A percentile compares a stretch with the other conserved stretches of the same genome.
Evolutionary conservation across 2,329 filamentous ascomycete genomes (phyloP).

Genomic region (Aureobasidium sp.): DNA sequence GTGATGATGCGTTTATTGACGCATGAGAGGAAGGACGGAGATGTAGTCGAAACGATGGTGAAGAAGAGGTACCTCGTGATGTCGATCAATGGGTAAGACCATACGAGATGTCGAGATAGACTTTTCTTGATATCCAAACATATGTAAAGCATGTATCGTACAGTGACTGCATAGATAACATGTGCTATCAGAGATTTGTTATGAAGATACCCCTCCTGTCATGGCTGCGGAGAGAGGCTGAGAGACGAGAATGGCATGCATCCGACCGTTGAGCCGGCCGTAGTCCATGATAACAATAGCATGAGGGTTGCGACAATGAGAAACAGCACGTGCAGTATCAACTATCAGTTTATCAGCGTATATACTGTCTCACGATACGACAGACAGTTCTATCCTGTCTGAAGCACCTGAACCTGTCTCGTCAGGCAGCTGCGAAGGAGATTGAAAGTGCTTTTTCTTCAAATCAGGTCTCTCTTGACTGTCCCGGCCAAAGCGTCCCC

Average conservation of each 20-base stretch:
- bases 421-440: slow-evolving; percentile 4
- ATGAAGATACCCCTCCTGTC: background rate
- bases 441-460: background rate
- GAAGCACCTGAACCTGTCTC: background rate
- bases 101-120: background rate
- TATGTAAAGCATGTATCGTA: background rate
- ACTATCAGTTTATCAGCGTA: background rate
- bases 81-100: background rate
- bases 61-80: too few species aligned
- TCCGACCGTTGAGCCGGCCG: slow-evolving; percentile 4
- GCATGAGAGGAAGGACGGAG: too few species aligned
- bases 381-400: background rate
- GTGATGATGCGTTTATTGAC: too few species aligned
- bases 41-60: too few species aligned
- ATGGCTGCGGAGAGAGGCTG: background rate
- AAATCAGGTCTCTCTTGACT: background rate
- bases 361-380: background rate
- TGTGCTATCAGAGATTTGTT: background rate
- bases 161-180: background rate
- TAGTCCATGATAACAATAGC: slow-evolving; percentile 1
- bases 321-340: background rate
- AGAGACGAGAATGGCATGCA: background rate
- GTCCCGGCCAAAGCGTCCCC: slow-evolving; percentile 1
- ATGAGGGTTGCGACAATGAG: background rate
- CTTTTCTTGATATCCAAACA: background rate